phyloP scores from a whole-genome alignment of 805 yeast species.

The Ogataea haglerorum region DNA sequence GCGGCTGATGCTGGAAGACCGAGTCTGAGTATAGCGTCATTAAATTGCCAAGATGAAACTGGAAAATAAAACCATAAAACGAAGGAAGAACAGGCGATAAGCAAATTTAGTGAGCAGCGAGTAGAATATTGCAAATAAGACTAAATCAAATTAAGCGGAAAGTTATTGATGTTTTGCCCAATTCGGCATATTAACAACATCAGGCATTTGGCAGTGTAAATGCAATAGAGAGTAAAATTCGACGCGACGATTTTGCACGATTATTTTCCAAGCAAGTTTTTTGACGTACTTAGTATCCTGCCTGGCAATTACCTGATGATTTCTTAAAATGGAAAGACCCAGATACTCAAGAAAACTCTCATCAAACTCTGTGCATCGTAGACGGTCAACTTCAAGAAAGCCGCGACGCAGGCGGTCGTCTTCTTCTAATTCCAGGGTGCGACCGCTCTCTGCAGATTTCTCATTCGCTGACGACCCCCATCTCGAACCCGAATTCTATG shows the following conservation, averaged over 20 bases:
- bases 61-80: constrained; percentile 4
- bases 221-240: background rate
- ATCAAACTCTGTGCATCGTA: constrained; percentile 18
- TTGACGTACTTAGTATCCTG: background rate
- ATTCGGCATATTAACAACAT: constrained; percentile 14
- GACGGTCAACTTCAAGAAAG: constrained; percentile 25
- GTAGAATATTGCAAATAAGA: background rate
- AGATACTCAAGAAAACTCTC: constrained; percentile 19
- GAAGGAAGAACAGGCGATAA: constrained; percentile 2
- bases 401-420: constrained; percentile 23
- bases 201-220: background rate
- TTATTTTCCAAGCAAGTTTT: background rate
- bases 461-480: background rate
- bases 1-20: constrained; percentile 6
- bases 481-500: constrained; percentile 13
- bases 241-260: constrained; percentile 3
- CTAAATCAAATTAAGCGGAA: background rate
- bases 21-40: constrained; percentile 7
- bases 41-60: background rate
- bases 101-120: background rate
- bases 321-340: constrained; percentile 24
- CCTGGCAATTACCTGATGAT: background rate
- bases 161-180: constrained; percentile 16
- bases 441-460: constrained; percentile 20
- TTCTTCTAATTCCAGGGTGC: constrained; percentile 21